phyloP scores from a whole-genome alignment of 306 rosid genomes.

The Glycine latifolia region DNA sequence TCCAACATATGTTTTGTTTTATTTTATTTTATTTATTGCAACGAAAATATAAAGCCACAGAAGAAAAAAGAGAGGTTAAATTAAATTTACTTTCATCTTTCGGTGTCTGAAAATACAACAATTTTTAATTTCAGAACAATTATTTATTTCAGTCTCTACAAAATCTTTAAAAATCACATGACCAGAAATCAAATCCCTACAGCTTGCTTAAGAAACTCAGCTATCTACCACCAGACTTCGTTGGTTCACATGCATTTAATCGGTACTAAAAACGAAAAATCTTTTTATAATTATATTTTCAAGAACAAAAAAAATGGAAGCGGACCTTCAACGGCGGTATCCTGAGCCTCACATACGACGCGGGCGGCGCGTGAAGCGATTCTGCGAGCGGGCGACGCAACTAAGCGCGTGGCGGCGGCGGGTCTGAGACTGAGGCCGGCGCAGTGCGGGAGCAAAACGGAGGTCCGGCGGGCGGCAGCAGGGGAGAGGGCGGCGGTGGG shows the following conservation, averaged over 20 bases:
- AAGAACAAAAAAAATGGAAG: neutral
- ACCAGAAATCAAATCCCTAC: no score
- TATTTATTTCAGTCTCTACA: neutral
- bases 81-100: neutral
- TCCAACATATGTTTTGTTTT: neutral
- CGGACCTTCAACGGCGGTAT: constrained; percentile 76
- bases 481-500: constrained; percentile 47
- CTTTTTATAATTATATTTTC: no score
- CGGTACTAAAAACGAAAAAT: no score
- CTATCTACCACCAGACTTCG: no score
- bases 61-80: neutral
- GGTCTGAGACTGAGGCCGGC: constrained; percentile 67
- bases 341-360: constrained; percentile 76
- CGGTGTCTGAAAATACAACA: neutral
- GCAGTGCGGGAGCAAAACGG: constrained; percentile 49
- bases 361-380: constrained; percentile 47
- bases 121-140: neutral
- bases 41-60: neutral
- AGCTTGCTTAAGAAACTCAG: no score
- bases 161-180: neutral
- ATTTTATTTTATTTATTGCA: neutral
- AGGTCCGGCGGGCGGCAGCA: constrained; percentile 47
- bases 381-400: constrained; percentile 23
- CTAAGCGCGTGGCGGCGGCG: constrained; percentile 43
- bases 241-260: no score